A percentile compares a stretch with the other conserved stretches of the same genome.
These are phyloP conservation scores for Phanerochaete carnosa DNA, from an alignment of 768 basidiomycete species.

Conservation along the genomic window DNA sequence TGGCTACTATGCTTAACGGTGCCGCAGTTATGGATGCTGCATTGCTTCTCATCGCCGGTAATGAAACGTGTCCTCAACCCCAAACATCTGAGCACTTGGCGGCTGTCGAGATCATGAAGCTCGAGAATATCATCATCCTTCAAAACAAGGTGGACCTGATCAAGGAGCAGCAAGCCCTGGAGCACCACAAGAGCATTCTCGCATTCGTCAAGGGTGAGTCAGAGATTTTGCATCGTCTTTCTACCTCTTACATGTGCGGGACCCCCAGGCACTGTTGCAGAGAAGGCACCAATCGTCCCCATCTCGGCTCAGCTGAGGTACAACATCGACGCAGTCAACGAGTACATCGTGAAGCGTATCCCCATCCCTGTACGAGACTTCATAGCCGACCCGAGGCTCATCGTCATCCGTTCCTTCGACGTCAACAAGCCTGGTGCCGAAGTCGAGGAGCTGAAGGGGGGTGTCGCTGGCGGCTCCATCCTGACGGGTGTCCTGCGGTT, in stretches of 20 bases:
- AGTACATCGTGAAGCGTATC: slow-evolving; percentile 96
- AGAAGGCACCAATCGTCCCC: slow-evolving; percentile 96
- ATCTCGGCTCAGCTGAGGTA: slow-evolving; percentile 98
- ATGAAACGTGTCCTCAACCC: slow-evolving; percentile 98
- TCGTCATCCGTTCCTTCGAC: slow-evolving; percentile 99
- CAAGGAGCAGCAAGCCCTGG: slow-evolving; percentile 89
- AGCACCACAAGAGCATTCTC: slow-evolving; percentile 94
- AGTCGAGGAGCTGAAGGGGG: slow-evolving; percentile 95
- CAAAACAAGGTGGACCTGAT: slow-evolving; percentile 99
- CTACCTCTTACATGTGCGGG: not conserved
- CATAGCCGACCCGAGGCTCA: slow-evolving; percentile 84
- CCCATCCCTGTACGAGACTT: slow-evolving; percentile 95
- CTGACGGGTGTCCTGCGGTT: slow-evolving; percentile 87
- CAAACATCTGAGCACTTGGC: slow-evolving; percentile 99
- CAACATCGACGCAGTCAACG: slow-evolving; percentile 99
- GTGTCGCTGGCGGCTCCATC: slow-evolving; percentile 96
- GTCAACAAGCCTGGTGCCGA: slow-evolving; percentile 99
- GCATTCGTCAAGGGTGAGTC: slow-evolving; percentile 89
- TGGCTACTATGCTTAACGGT: slow-evolving; percentile 99
- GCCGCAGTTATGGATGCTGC: slow-evolving; percentile 99
- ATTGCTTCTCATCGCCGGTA: slow-evolving; percentile 90
- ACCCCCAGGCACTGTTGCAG: slow-evolving; percentile 85
- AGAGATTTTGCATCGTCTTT: not conserved
- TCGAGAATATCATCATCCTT: slow-evolving; percentile 95
- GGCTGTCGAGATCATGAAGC: slow-evolving; percentile 99